A percentile compares a stretch with the other conserved stretches of the same genome.
Evolutionary conservation across 2,329 filamentous ascomycete species (phyloP).

Genomic region (Fusarium citri): DNA sequence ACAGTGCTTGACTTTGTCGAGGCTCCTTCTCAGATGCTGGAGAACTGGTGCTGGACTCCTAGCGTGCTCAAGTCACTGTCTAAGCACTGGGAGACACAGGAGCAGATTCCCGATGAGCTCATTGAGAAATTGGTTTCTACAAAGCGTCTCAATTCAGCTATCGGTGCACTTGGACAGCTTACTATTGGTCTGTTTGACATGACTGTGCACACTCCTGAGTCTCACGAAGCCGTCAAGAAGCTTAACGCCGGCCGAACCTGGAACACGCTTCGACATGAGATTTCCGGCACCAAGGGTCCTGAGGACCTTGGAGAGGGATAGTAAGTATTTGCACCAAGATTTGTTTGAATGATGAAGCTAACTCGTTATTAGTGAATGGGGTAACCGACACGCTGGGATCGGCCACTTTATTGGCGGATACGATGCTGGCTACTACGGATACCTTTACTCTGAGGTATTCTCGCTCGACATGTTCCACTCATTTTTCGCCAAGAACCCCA

Average conservation of each 20-base stretch:
- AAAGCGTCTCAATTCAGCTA: slow-evolving; percentile 83
- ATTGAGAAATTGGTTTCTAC: slow-evolving; percentile 79
- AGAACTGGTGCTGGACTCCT: slow-evolving; percentile 81
- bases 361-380: slow-evolving; percentile 68
- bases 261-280: slow-evolving; percentile 78
- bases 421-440: slow-evolving; percentile 86
- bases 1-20: slow-evolving; percentile 78
- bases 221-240: slow-evolving; percentile 75
- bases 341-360: slow-evolving; percentile 34
- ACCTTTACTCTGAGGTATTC: slow-evolving; percentile 81
- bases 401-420: slow-evolving; percentile 87
- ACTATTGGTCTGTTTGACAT: slow-evolving; percentile 88
- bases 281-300: slow-evolving; percentile 79
- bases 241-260: slow-evolving; percentile 75
- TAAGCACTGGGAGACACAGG: slow-evolving; percentile 76
- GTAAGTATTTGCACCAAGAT: slow-evolving; percentile 53
- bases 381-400: slow-evolving; percentile 82
- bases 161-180: slow-evolving; percentile 82
- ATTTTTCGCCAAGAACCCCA: slow-evolving; percentile 81
- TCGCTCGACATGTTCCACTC: slow-evolving; percentile 88
- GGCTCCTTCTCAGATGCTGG: slow-evolving; percentile 78
- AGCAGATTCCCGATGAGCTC: slow-evolving; percentile 79
- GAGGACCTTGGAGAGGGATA: slow-evolving; percentile 70
- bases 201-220: slow-evolving; percentile 77
- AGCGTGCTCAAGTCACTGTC: slow-evolving; percentile 74